phyloP scores from a whole-genome alignment of 2,329 filamentous ascomycete genomes.

The Ophiosphaerella korrae region DNA sequence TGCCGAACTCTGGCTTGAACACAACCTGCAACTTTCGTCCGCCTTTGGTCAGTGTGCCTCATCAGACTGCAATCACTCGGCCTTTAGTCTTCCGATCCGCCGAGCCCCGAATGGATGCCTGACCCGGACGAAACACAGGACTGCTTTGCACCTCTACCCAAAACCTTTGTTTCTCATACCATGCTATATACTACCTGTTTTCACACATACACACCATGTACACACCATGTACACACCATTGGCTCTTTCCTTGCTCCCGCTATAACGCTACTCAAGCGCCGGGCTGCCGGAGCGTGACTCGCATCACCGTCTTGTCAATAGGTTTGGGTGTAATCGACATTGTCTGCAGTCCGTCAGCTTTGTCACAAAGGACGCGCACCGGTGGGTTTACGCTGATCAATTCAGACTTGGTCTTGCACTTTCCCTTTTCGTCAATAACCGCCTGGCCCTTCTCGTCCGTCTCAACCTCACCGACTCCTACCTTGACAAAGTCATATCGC shows the following conservation, averaged over 20 bases:
- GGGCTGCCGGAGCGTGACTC: constrained; percentile 19
- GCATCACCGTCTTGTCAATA: constrained; percentile 39
- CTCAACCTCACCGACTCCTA: constrained; percentile 38
- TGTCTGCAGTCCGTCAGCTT: constrained; percentile 25
- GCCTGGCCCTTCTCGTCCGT: constrained; percentile 29
- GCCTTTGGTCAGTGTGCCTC: neutral
- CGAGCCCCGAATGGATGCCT: neutral
- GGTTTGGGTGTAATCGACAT: constrained; percentile 40
- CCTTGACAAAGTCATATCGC: constrained; percentile 43
- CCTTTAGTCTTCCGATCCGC: neutral
- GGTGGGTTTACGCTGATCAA: constrained; percentile 38
- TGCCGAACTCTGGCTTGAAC: too few relatives aligned
- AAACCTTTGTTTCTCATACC: too few relatives aligned
- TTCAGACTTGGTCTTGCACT: constrained; percentile 35
- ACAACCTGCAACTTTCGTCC: constrained; percentile 4
- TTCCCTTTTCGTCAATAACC: constrained; percentile 34
- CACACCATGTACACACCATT: too few relatives aligned
- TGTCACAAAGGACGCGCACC: neutral
- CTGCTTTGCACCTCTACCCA: neutral
- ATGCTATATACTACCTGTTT: too few relatives aligned
- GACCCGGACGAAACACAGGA: constrained; percentile 3
- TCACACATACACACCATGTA: too few relatives aligned
- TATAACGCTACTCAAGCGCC: neutral
- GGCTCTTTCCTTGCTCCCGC: too few relatives aligned
- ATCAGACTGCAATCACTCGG: constrained; percentile 9